These are phyloP conservation scores for Dionaea muscipula DNA, from an alignment of 179 eudicot species.

Conservation along the genomic window DNA sequence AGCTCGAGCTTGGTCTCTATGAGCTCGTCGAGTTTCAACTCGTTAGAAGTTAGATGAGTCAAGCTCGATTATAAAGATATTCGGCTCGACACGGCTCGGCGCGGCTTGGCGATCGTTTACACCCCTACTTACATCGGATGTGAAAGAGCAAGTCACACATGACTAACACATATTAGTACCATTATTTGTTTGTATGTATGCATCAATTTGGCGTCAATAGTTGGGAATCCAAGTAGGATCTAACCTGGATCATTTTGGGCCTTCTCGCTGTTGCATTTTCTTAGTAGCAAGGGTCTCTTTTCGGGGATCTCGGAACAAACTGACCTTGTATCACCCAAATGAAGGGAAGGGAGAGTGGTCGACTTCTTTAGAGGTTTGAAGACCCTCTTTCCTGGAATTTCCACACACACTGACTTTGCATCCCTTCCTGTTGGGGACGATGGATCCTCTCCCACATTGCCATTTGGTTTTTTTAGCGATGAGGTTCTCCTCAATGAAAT, in stretches of 20 bases:
- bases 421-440: slow-evolving; percentile 10
- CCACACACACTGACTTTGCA: slow-evolving; percentile 12
- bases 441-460: slow-evolving; percentile 9
- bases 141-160: no score
- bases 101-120: no score
- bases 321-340: background rate
- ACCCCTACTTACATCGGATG: no score
- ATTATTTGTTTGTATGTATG: no score
- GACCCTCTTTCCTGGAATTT: slow-evolving; percentile 13
- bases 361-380: slow-evolving; percentile 16
- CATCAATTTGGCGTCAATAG: no score
- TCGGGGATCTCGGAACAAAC: slow-evolving; percentile 8
- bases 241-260: slow-evolving; percentile 21
- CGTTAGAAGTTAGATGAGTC: no score
- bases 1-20: no score
- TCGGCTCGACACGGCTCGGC: no score
- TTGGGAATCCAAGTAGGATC: background rate
- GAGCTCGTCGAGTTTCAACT: no score
- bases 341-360: background rate
- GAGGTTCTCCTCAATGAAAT: slow-evolving; percentile 9
- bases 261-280: slow-evolving; percentile 18
- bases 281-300: slow-evolving; percentile 16
- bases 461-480: slow-evolving; percentile 11
- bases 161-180: no score
- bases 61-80: no score